Conservation (phyloP, 2,329 filamentous ascomycete genomes). For the Trichoderma atrobrunneum region DNA sequence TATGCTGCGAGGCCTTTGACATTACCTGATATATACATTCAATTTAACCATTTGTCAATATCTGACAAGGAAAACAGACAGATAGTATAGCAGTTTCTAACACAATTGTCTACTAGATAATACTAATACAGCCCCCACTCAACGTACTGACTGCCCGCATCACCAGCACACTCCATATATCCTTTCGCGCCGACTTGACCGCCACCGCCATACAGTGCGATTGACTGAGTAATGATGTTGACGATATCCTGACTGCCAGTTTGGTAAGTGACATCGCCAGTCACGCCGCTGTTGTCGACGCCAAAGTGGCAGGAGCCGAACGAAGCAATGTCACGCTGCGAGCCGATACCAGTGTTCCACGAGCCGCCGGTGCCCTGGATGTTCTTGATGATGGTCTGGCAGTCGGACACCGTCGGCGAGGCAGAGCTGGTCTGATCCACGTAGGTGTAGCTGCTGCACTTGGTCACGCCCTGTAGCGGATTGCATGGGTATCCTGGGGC, state of each 20-base stretch:
- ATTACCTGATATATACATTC: too few species aligned
- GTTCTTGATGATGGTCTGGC: conserved; percentile 34
- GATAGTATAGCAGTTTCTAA: too few species aligned
- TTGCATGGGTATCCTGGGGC: conserved; percentile 36
- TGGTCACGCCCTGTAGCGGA: conserved; percentile 25
- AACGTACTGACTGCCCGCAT: conserved; percentile 18
- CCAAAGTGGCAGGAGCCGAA: too few species aligned
- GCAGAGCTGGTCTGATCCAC: conserved; percentile 34
- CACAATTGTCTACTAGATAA: too few species aligned
- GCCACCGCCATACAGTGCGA: conserved; percentile 29
- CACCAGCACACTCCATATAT: conserved; percentile 31
- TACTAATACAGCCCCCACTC: conserved; percentile 11
- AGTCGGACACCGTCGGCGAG: conserved; percentile 36
- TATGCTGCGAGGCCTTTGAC: too few species aligned
- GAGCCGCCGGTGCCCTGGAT: conserved; percentile 23
- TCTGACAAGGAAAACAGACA: too few species aligned
- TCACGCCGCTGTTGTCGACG: too few species aligned
- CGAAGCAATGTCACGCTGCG: conserved; percentile 24
- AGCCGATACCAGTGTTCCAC: too few species aligned
- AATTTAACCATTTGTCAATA: too few species aligned
- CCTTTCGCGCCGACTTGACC: conserved; percentile 37
- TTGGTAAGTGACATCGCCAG: conserved; percentile 29
- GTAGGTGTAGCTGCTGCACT: conserved; percentile 33
- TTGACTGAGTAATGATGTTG: conserved; percentile 34
- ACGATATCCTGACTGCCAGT: conserved; percentile 37